Conservation (phyloP, 2,329 filamentous ascomycete species). For the Plectosphaerella sp. region DNA sequence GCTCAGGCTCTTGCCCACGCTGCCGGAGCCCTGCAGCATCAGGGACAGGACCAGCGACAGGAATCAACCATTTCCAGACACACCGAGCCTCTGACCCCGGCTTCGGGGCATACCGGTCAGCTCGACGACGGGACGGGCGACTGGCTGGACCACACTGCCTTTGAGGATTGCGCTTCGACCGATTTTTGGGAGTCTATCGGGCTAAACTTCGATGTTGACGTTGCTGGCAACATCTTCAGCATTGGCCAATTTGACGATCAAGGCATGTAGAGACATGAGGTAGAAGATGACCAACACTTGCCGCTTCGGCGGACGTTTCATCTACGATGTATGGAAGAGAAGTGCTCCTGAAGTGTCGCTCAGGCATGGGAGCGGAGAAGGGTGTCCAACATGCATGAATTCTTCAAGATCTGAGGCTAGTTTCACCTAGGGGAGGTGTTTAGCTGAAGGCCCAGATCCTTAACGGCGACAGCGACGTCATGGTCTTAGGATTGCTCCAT, state of each 20-base stretch:
- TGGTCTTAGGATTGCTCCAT: too few species aligned
- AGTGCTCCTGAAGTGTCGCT: too few species aligned
- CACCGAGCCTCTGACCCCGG: not conserved
- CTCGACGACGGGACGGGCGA: not conserved
- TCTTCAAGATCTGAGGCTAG: too few species aligned
- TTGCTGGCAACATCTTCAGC: not conserved
- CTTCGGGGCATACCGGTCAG: not conserved
- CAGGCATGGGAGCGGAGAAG: too few species aligned
- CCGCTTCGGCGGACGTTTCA: too few species aligned
- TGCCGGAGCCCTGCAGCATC: not conserved
- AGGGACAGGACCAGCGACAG: not conserved
- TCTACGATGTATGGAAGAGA: too few species aligned
- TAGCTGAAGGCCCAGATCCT: too few species aligned
- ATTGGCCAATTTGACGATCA: not conserved
- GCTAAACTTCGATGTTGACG: not conserved
- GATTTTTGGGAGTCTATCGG: not conserved
- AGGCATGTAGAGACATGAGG: too few species aligned
- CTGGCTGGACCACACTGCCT: not conserved
- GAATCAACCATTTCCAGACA: not conserved
- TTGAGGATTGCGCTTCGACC: not conserved
- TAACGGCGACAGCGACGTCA: too few species aligned
- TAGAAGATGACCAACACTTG: too few species aligned
- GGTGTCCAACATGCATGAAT: too few species aligned
- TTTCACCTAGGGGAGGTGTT: too few species aligned
- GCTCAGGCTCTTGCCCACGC: not conserved